phyloP scores from a whole-genome alignment of 305 asterid species.

The Petunia hybrid region DNA sequence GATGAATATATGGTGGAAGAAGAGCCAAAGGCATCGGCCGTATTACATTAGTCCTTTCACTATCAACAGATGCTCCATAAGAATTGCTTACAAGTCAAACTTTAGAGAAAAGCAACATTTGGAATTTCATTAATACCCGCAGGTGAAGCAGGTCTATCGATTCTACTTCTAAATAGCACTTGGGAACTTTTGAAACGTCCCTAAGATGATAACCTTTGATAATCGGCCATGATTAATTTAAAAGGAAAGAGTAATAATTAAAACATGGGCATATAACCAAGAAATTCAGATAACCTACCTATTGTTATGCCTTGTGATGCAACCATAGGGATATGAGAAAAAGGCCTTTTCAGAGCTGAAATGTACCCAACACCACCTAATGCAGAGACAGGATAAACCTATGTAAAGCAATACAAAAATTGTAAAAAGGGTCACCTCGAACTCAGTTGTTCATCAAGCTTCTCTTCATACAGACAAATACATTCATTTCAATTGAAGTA shows the following conservation, averaged over 20 bases:
- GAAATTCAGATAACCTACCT: slow-evolving; percentile 52
- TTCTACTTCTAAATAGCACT: neutral
- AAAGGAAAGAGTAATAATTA: neutral
- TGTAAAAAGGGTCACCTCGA: neutral
- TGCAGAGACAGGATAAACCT: slow-evolving; percentile 85
- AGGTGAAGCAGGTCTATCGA: neutral
- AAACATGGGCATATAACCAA: slow-evolving; percentile 10
- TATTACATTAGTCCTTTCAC: neutral
- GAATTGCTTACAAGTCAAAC: neutral
- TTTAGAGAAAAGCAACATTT: neutral
- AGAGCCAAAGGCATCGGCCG: slow-evolving; percentile 9
- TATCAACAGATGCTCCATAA: neutral
- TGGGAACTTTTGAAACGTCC: neutral
- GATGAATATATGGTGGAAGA: slow-evolving; percentile 3
- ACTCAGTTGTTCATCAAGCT: neutral
- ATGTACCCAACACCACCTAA: slow-evolving; percentile 76
- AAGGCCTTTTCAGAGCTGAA: slow-evolving; percentile 74
- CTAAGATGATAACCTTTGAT: neutral
- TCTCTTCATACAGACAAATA: neutral
- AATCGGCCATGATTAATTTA: neutral
- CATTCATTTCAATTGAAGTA: neutral
- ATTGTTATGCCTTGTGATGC: slow-evolving; percentile 87
- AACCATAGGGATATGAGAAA: slow-evolving; percentile 78
- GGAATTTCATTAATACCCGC: neutral
- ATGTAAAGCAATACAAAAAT: slow-evolving; percentile 32